These are phyloP conservation scores for Neofusicoccum kwambonambiense DNA, from an alignment of 2,329 filamentous ascomycete species.

Conservation along the genomic window DNA sequence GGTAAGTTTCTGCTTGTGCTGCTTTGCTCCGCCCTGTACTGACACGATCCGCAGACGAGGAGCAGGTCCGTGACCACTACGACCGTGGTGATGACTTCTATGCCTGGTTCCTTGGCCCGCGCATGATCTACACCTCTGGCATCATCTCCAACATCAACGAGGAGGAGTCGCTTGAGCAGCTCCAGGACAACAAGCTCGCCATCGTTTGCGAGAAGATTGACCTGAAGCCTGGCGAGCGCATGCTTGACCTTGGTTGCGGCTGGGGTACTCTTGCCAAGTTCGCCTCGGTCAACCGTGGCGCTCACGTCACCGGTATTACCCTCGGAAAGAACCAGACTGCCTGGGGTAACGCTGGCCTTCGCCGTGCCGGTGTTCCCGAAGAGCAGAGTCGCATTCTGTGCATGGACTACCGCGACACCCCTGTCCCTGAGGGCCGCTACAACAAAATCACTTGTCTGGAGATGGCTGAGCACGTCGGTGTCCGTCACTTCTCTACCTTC, in stretches of 20 bases:
- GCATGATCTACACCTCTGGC: constrained; percentile 98
- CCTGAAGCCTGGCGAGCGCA: constrained; percentile 72
- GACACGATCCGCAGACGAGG: constrained; percentile 68
- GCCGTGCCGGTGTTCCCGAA: constrained; percentile 77
- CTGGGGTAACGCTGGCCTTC: constrained; percentile 90
- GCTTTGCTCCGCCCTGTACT: background rate
- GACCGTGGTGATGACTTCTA: constrained; percentile 98
- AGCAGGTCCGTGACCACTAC: constrained; percentile 97
- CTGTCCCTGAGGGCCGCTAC: constrained; percentile 73
- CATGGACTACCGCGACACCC: constrained; percentile 96
- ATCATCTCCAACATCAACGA: constrained; percentile 83
- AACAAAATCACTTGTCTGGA: constrained; percentile 97
- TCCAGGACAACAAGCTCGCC: constrained; percentile 96
- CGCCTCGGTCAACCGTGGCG: constrained; percentile 88
- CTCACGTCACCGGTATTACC: constrained; percentile 82
- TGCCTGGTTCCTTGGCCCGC: constrained; percentile 94
- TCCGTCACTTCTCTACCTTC: constrained; percentile 81
- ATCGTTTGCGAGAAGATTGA: constrained; percentile 95
- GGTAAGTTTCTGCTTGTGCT: constrained; percentile 49
- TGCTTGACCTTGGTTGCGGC: constrained; percentile 95
- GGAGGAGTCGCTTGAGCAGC: constrained; percentile 89
- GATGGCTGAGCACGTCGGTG: constrained; percentile 98
- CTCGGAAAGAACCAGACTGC: constrained; percentile 94
- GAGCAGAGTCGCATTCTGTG: constrained; percentile 89
- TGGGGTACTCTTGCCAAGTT: constrained; percentile 97